Base-by-base conservation (phyloP, 257 asterid genomes). In the Jacaranda copaia region DNA sequence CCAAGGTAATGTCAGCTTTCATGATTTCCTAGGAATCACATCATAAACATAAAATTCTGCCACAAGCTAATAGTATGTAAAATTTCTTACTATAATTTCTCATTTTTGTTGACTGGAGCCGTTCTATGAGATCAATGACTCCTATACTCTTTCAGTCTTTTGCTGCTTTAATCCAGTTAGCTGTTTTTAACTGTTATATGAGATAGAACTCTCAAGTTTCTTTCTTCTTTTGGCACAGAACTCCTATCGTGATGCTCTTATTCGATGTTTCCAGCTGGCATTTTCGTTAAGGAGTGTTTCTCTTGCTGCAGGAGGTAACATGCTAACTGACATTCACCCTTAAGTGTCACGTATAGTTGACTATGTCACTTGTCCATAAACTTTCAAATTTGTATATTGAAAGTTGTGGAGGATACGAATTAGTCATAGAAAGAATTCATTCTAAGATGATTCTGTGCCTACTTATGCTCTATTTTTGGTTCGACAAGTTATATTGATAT, bases 181-280 rank as follows among this genome's bases (percentile, higher is more conserved):
- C 32, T 25, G 32, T 25, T 25, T 25, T 25, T 25, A 25, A 25
- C 32, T 25, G 32, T 2, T 25, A 25, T 25, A 25, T 25, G 32
- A 25, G 32, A 15, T 25, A 7, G 36, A 62, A 53, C 40, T 25
- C 75, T 55, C 18, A 6, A 66, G 5, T 59, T 36, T 73, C 18
- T 40, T 73, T 64, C 45, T 75, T 61, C 18, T 60, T 71, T 18
- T 69, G 74, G 81, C 79, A 81, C 96, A 96, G 99, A 93, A 86
- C 84, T 93, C 96, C 46, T 83, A 84, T 68, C 92, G 84, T 16
- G 98, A 93, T 79, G 86, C 86, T 75, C 87, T 93, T 56, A 84
- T 92, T 81, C 95, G 86, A 66, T 79, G 98, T 83, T 96, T 96
- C 83, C 97, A 89, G 84, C 88, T 93, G 60, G 99, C 99, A 6